phyloP scores from a whole-genome alignment of 768 basidiomycete species.

The Suillus placidus region DNA sequence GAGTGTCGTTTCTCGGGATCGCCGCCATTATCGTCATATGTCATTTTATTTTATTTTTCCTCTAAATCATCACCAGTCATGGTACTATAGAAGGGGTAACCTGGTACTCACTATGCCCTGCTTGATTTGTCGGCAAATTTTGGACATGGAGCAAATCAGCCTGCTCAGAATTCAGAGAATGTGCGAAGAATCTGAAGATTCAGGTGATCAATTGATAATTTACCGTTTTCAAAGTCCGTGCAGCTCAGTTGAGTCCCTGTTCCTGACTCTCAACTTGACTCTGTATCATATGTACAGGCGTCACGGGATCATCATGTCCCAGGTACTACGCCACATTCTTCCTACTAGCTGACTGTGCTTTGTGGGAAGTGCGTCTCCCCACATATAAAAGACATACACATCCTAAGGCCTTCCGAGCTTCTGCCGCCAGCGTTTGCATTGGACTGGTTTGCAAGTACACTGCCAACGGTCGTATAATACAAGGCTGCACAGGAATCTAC shows the following conservation, averaged over 20 bases:
- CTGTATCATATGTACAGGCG: neutral
- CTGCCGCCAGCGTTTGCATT: neutral
- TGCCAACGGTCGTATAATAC: neutral
- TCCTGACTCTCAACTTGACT: neutral
- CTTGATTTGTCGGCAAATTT: no score
- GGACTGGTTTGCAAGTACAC: neutral
- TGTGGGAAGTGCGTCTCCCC: neutral
- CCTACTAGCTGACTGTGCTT: neutral
- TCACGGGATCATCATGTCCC: slow-evolving; percentile 1
- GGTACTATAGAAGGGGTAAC: neutral
- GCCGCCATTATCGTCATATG: no score
- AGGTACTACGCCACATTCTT: neutral
- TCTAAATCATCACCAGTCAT: neutral
- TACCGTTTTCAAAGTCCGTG: neutral
- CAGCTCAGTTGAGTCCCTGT: neutral
- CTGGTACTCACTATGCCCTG: neutral
- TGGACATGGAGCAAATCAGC: neutral
- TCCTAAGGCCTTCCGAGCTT: neutral
- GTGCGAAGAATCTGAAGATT: neutral
- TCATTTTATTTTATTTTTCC: no score
- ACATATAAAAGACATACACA: neutral
- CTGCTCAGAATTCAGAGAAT: neutral
- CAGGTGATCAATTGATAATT: neutral
- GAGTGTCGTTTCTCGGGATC: neutral
- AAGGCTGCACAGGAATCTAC: neutral